phyloP scores from a whole-genome alignment of 1,139 yeast genomes.

The Candida tunisiensis region DNA sequence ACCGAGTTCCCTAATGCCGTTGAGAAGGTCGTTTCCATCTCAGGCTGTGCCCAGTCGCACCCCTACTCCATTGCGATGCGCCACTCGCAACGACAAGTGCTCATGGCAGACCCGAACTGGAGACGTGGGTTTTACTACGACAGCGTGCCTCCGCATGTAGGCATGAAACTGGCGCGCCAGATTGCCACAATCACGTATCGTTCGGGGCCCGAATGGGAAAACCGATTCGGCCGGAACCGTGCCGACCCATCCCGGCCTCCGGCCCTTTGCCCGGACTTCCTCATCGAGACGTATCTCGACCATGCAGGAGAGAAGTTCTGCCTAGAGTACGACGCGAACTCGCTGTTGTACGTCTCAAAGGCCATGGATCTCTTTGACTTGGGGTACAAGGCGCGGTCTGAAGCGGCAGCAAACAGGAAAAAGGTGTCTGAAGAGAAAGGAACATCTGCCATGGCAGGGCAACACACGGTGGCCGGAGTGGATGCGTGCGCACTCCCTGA shows the following conservation, averaged over 20 bases:
- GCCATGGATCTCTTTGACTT: conserved; percentile 92
- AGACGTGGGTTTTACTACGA: conserved; percentile 77
- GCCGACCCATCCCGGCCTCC: conserved; percentile 69
- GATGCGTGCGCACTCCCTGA: conserved; percentile 28
- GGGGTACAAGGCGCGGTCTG: conserved; percentile 31
- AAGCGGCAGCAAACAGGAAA: conserved; percentile 19
- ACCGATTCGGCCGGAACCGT: conserved; percentile 74
- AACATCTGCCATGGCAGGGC: no score
- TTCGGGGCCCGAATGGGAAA: conserved; percentile 96
- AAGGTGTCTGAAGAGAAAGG: no score
- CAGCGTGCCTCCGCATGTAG: conserved; percentile 74
- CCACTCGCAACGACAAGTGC: conserved; percentile 80
- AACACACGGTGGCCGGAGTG: neutral
- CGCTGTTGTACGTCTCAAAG: conserved; percentile 70
- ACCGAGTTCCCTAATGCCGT: conserved; percentile 71
- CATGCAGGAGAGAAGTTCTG: conserved; percentile 94
- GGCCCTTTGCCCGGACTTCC: conserved; percentile 82
- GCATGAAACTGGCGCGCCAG: conserved; percentile 88
- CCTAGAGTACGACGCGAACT: conserved; percentile 80
- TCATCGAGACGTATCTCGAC: conserved; percentile 82
- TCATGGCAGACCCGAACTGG: conserved; percentile 94
- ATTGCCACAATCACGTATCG: conserved; percentile 89
- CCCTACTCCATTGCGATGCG: conserved; percentile 91
- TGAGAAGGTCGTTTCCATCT: conserved; percentile 52
- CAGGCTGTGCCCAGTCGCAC: conserved; percentile 89